These are phyloP conservation scores for Chlorella sp. DNA, from an alignment of 139 green algal species.

Conservation along the genomic window DNA sequence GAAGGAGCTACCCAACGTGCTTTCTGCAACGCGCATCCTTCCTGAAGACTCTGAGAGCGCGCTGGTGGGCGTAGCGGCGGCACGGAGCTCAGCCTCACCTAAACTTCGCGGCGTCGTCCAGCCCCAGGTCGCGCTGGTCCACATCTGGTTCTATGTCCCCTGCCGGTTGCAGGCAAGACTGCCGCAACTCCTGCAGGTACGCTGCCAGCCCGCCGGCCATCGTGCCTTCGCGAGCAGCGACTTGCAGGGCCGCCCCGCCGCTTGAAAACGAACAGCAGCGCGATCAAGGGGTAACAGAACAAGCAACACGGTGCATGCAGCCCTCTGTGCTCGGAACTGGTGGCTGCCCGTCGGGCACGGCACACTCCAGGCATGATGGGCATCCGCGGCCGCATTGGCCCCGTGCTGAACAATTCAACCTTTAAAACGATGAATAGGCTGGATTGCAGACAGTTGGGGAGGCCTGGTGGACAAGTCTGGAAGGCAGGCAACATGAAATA, in stretches of 20 bases:
- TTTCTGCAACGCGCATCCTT: neutral
- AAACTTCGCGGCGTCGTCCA: slow-evolving; percentile 27
- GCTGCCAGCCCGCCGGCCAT: neutral
- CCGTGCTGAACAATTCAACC: neutral
- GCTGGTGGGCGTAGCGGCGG: no score
- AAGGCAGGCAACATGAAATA: neutral
- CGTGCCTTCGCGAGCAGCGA: neutral
- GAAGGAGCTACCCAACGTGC: neutral
- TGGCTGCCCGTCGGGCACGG: no score
- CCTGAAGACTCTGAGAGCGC: no score
- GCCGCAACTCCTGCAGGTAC: slow-evolving; percentile 29
- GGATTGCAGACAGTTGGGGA: neutral
- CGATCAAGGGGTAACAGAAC: no score
- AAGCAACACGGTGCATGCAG: no score
- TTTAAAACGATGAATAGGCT: neutral
- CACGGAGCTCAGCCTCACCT: slow-evolving; percentile 7
- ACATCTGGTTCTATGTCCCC: slow-evolving; percentile 19
- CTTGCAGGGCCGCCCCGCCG: no score
- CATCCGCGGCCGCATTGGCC: neutral
- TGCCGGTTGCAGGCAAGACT: neutral
- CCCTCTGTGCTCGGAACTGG: no score
- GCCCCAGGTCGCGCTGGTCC: slow-evolving; percentile 31
- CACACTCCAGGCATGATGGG: no score
- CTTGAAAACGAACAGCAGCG: no score
- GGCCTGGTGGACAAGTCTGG: neutral